phyloP scores from a whole-genome alignment of 75 land plant genomes.

The Larix kaempferi region DNA sequence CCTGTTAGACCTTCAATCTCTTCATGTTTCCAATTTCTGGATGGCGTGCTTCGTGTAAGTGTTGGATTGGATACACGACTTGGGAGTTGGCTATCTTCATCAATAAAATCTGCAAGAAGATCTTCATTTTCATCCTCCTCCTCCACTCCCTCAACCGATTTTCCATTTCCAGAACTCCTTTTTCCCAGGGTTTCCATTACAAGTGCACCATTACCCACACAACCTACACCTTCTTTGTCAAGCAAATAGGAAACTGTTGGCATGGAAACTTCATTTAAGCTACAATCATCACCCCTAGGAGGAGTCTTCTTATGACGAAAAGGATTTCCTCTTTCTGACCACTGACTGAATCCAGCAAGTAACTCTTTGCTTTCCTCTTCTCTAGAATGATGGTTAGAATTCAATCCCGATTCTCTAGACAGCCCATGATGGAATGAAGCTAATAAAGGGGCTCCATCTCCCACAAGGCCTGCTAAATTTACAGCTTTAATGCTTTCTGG shows the following conservation, averaged over 20 bases:
- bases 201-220: constrained; percentile 23
- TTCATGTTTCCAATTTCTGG: constrained; percentile 40
- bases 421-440: constrained; percentile 14
- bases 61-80: constrained; percentile 57
- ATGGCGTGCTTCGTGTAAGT: constrained; percentile 15
- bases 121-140: constrained; percentile 95
- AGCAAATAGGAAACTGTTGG: constrained; percentile 6
- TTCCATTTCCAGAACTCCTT: constrained; percentile 10
- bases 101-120: constrained; percentile 96
- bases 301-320: constrained; percentile 39
- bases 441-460: constrained; percentile 88
- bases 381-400: constrained; percentile 10
- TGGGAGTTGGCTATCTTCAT: constrained; percentile 98
- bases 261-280: constrained; percentile 11
- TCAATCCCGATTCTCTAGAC: constrained; percentile 15
- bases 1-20: constrained; percentile 70
- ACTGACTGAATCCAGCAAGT: constrained; percentile 60
- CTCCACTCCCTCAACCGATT: constrained; percentile 30
- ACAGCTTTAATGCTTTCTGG: constrained; percentile 65
- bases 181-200: constrained; percentile 15
- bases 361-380: constrained; percentile 19
- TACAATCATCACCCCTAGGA: neutral
- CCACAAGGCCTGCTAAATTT: constrained; percentile 82
- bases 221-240: neutral
- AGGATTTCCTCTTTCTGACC: constrained; percentile 80